Evolutionary conservation across 2,329 filamentous ascomycete species (phyloP), one percentile per base, ranked within the genome.

Genomic region (Myotisia sp.): DNA sequence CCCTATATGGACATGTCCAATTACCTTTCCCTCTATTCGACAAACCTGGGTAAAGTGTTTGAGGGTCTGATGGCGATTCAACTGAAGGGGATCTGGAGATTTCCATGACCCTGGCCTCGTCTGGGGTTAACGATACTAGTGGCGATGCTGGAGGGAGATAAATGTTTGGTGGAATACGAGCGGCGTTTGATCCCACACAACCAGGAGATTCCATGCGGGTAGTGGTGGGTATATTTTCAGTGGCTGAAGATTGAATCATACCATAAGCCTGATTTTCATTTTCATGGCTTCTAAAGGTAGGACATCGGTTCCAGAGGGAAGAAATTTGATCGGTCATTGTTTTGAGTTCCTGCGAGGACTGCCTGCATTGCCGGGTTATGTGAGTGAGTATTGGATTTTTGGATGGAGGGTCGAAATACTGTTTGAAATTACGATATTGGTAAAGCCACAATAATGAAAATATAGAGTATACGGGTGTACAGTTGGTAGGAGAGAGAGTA

Each of bases 251-350:
- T 16, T 27, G 18, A 12, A n/a, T 24, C 20, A 34, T 6, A 13
- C 8, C 14, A 17, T 34, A 19, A 13, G 32, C 22, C 3, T 22
- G 32, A 16, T 34, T n/a, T n/a, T n/a, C n/a, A n/a, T n/a, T n/a
- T n/a, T n/a, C n/a, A n/a, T n/a, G n/a, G n/a, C n/a, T n/a, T n/a
- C n/a, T n/a, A n/a, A n/a, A n/a, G n/a, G n/a, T 34, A 23, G 32
- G 32, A 24, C 32, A 26, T 34, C 18, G 23, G 10, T 20, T 19
- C 32, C 32, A 34, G n/a, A 20, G 13, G 13, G 20, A 10, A 19
- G 22, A 8, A 14, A n/a, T 34, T 19, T 34, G 22, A 19, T 34
- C 27, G 8, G 32, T 24, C 32, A 34, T 34, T 27, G 18, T 8
- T 12, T 34, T 24, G 21, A 34, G 22, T 27, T 19, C 27, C n/a